phyloP scores from a whole-genome alignment of 2,329 filamentous ascomycete genomes.

The Botryotinia convoluta region DNA sequence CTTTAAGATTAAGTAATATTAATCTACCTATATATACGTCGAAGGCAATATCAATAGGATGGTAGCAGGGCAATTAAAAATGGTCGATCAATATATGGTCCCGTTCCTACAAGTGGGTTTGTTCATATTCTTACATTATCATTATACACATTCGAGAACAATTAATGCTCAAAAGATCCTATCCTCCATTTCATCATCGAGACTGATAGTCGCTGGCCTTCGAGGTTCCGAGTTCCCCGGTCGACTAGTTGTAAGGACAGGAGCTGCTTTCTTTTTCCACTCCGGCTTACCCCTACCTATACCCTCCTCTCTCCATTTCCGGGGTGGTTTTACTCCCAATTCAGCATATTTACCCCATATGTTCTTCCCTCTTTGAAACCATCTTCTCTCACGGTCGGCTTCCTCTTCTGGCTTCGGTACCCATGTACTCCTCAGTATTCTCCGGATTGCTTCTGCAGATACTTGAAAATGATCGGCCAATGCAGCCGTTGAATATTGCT shows the following conservation, averaged over 20 bases:
- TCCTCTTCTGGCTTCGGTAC: conserved; percentile 57
- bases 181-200: conserved; percentile 22
- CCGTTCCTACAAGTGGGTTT: neutral
- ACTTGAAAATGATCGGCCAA: conserved; percentile 79
- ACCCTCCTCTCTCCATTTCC: conserved; percentile 51
- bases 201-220: neutral
- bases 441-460: conserved; percentile 81
- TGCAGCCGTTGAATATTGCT: conserved; percentile 69
- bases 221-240: conserved; percentile 17
- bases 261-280: conserved; percentile 22
- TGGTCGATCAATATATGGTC: neutral
- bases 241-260: conserved; percentile 27
- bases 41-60: conserved; percentile 1
- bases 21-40: neutral
- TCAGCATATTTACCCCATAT: conserved; percentile 61
- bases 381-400: conserved; percentile 55
- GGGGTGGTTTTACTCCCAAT: conserved; percentile 60
- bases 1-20: neutral
- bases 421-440: conserved; percentile 83
- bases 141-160: conserved; percentile 1
- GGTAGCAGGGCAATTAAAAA: conserved; percentile 2
- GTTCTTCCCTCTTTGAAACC: conserved; percentile 58
- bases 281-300: conserved; percentile 37
- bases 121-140: neutral
- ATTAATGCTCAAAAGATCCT: conserved; percentile 27